Conservation (phyloP, 2,329 filamentous ascomycete species). For the Fusarium beomiforme region DNA sequence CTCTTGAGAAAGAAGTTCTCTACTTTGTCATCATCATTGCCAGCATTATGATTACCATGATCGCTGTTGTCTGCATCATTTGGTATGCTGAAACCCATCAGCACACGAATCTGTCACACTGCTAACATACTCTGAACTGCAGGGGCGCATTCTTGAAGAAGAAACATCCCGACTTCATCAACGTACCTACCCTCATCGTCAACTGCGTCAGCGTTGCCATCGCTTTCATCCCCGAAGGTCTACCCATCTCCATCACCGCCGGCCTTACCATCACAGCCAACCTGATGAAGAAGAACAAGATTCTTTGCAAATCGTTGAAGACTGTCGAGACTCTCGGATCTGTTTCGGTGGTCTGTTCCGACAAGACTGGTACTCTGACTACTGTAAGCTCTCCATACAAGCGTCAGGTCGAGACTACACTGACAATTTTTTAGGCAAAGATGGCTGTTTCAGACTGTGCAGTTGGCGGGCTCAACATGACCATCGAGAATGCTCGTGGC, state of each 20-base stretch:
- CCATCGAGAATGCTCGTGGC: constrained; percentile 61
- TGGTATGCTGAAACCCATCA: constrained; percentile 47
- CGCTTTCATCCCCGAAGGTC: constrained; percentile 79
- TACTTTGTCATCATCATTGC: constrained; percentile 79
- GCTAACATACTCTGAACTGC: accelerated
- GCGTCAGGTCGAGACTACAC: accelerated
- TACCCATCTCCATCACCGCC: constrained; percentile 75
- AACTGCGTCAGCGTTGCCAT: constrained; percentile 77
- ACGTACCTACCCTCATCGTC: constrained; percentile 76
- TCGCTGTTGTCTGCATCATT: constrained; percentile 67
- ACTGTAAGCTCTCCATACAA: constrained; percentile 8
- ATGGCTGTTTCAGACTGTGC: constrained; percentile 78
- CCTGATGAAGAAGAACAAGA: constrained; percentile 79
- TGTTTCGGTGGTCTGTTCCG: constrained; percentile 78
- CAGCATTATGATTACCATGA: constrained; percentile 73
- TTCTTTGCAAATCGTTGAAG: constrained; percentile 82
- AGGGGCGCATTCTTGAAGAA: constrained; percentile 77
- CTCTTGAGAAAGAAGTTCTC: constrained; percentile 76
- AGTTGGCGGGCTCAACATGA: constrained; percentile 62
- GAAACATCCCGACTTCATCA: constrained; percentile 75
- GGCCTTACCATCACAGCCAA: constrained; percentile 81
- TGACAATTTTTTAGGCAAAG: constrained; percentile 63
- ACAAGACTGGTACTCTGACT: constrained; percentile 80
- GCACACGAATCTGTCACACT: accelerated
- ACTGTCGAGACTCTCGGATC: constrained; percentile 80